A percentile compares a stretch with the other conserved stretches of the same genome.
These are phyloP conservation scores for Pseudevernia furfuracea DNA, from an alignment of 495 filamentous ascomycete genomes.

Conservation along the genomic window DNA sequence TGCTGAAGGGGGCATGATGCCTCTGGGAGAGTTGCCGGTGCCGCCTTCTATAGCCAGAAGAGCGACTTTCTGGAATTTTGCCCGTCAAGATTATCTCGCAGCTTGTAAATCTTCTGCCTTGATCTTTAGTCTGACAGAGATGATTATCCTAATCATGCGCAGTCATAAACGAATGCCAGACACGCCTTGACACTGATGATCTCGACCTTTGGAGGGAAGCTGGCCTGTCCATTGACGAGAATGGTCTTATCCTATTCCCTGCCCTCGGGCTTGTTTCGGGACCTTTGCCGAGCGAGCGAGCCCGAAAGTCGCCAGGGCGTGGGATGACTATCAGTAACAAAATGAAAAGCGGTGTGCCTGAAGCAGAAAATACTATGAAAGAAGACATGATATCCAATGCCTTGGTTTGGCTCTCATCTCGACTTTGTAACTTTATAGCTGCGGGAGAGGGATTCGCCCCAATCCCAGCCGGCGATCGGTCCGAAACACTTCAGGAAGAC, in stretches of 20 bases:
- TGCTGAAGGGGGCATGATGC: slow-evolving; percentile 57
- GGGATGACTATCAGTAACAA: slow-evolving; percentile 36
- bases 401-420: slow-evolving; percentile 55
- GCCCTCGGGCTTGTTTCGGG: neutral
- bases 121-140: neutral
- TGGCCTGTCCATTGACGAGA: slow-evolving; percentile 48
- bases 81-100: slow-evolving; percentile 56
- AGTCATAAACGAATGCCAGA: slow-evolving; percentile 57
- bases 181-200: slow-evolving; percentile 55
- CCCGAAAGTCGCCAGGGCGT: neutral
- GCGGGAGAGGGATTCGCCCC: slow-evolving; percentile 43
- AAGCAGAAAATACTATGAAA: slow-evolving; percentile 42
- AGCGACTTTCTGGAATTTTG: slow-evolving; percentile 61
- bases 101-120: slow-evolving; percentile 43
- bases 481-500: neutral
- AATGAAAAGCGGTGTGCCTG: slow-evolving; percentile 37
- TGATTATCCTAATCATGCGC: neutral
- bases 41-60: slow-evolving; percentile 47
- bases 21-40: slow-evolving; percentile 40
- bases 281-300: neutral
- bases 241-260: slow-evolving; percentile 43
- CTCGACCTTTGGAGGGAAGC: slow-evolving; percentile 54
- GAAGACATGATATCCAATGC: slow-evolving; percentile 58
- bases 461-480: slow-evolving; percentile 18
- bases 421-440: slow-evolving; percentile 55